Evolutionary conservation across 768 basidiomycete genomes (phyloP).

Genomic region (Kwoniella botswanensis): DNA sequence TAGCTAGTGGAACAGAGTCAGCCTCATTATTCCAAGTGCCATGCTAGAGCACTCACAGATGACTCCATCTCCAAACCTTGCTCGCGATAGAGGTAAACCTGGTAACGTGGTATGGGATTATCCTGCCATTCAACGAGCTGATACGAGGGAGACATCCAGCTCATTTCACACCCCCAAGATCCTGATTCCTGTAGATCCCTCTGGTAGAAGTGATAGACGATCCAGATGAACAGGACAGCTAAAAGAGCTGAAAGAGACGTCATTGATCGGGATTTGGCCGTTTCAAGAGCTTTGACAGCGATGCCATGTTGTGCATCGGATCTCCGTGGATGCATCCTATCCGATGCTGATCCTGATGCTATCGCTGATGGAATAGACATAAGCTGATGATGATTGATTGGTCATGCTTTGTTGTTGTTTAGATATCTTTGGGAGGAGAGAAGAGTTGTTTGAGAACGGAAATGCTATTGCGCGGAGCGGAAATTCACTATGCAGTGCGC

Average conservation of each 20-base stretch:
- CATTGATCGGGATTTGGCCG: background rate
- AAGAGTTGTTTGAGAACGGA: no score
- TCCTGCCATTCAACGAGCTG: constrained; percentile 73
- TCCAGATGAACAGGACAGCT: constrained; percentile 9
- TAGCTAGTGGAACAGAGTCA: background rate
- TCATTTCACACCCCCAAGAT: constrained; percentile 54
- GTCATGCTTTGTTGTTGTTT: background rate
- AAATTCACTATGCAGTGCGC: no score
- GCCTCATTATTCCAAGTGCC: background rate
- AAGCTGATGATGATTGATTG: background rate
- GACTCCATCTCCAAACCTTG: constrained; percentile 73
- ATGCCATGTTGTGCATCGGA: no score
- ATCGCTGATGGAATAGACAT: background rate
- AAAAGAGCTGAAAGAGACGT: constrained; percentile 7
- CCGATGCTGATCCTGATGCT: background rate
- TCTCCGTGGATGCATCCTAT: background rate
- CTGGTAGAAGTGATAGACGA: constrained; percentile 31
- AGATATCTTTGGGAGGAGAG: no score
- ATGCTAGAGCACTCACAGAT: constrained; percentile 61
- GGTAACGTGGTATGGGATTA: constrained; percentile 74
- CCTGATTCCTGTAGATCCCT: constrained; percentile 34
- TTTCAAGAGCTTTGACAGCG: background rate
- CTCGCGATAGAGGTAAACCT: constrained; percentile 90
- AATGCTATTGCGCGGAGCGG: no score
- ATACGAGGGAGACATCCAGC: constrained; percentile 72